A percentile compares a stretch with the other conserved stretches of the same genome.
phyloP scores from a whole-genome alignment of 2,329 filamentous ascomycete genomes.

The Sordariomycetes sp. region DNA sequence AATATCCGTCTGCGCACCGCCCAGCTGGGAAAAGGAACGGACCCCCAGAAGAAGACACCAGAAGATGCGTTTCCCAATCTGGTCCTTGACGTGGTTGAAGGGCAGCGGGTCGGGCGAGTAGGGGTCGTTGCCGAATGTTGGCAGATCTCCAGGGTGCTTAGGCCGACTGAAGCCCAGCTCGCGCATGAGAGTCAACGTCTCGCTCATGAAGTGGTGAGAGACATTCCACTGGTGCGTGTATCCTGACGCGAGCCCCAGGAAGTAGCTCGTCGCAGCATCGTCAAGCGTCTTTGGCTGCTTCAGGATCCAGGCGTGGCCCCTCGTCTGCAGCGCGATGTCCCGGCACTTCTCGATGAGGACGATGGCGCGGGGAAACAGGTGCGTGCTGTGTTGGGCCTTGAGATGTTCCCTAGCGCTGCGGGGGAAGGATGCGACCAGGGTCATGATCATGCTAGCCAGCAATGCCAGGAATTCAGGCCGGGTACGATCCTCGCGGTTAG shows the following conservation, averaged over 20 bases:
- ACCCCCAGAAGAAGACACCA: slow-evolving; percentile 74
- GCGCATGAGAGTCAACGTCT: slow-evolving; percentile 59
- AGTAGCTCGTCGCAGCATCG: slow-evolving; percentile 65
- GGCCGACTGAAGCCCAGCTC: slow-evolving; percentile 57
- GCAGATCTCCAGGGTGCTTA: slow-evolving; percentile 29
- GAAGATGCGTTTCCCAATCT: slow-evolving; percentile 71
- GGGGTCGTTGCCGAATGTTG: slow-evolving; percentile 28
- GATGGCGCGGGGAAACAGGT: slow-evolving; percentile 59
- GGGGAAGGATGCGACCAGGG: slow-evolving; percentile 68
- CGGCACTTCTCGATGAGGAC: slow-evolving; percentile 64
- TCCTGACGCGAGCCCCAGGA: slow-evolving; percentile 55
- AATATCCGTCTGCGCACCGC: slow-evolving; percentile 57
- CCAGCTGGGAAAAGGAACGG: slow-evolving; percentile 70
- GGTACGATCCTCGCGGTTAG: slow-evolving; percentile 54
- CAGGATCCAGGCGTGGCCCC: slow-evolving; percentile 44
- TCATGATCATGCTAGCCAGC: slow-evolving; percentile 64
- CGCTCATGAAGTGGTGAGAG: slow-evolving; percentile 63
- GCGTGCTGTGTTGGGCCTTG: slow-evolving; percentile 53
- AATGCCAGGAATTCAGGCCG: slow-evolving; percentile 61
- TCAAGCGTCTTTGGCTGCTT: slow-evolving; percentile 40
- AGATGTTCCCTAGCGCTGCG: slow-evolving; percentile 61
- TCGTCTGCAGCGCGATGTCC: slow-evolving; percentile 57
- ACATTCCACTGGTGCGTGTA: slow-evolving; percentile 61
- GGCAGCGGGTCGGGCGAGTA: slow-evolving; percentile 30
- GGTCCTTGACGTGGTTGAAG: slow-evolving; percentile 62